Evolutionary conservation across 768 basidiomycete genomes (phyloP), one percentile per base, ranked within the genome.

Genomic region (Termitomyces titanicus): DNA sequence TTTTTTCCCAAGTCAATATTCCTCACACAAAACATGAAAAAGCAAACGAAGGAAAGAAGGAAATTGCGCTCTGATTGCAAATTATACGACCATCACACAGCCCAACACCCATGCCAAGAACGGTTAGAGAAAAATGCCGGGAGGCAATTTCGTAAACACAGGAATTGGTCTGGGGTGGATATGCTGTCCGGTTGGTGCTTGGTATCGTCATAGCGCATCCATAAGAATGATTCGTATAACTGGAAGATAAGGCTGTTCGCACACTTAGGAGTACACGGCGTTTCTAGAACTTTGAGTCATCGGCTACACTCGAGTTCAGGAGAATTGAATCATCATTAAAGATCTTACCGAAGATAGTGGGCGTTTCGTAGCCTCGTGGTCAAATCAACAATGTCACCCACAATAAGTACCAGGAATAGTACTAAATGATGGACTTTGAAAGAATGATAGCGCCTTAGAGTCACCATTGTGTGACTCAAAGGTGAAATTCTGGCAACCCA

Each of bases 21-120:
- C n/a, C n/a, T 29, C 29, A 38, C 12, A 13, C 18, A 15, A 38
- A n/a, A n/a, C n/a, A n/a, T n/a, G n/a, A n/a, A n/a, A 38, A 13
- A 15, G 18, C 5, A 38, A 13, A 38, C 12, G 15, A 38, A 38
- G 18, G n/a, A n/a, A n/a, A 34, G 18, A 18, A 27, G 18, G n/a
- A 22, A 25, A 17, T n/a, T 34, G 51, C 55, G 55, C 55, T 56
- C 55, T 45, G 50, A 56, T 56, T 56, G 55, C 55, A 56, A 56
- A 51, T 51, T 46, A 51, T 47, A 35, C 8, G 52, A 45, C 50
- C 55, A 18, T 56, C 55, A 56, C 34, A n/a, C 50, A 56, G 55
- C 55, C 55, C 55, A 42, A 47, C 33, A 20, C 45, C 6, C 49
- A 56, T 3, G 18, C n/a, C 50, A 47, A 52, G 2, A 51, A 31